Base-by-base conservation (phyloP, 345 rosid genomes). In the Acer yangbiense region DNA sequence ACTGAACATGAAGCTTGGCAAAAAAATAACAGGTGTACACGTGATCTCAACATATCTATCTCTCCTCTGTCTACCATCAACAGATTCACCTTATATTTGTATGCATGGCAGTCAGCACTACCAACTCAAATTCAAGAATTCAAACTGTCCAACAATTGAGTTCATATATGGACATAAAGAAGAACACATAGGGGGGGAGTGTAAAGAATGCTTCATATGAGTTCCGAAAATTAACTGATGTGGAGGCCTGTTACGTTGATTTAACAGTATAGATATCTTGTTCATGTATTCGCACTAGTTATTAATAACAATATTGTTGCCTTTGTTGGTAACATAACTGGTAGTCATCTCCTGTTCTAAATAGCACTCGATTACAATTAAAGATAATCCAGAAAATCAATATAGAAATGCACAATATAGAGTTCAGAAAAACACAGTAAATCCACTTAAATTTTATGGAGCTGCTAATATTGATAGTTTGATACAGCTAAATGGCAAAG, bases 91-190 rank as follows among this genome's bases (percentile, higher is more conserved):
- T 69, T 9, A 9, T 69, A 21, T 70, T 70, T 52, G 74, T 52
- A 29, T 27, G 7, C 14, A 52, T 27, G 13, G n/a, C 21, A 7
- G 23, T 66, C 1, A 27, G 29, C 29, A 27, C 29, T 27, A 32
- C 20, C n/a, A 66, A 66, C 21, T 16, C 8, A 35, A 66, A 32
- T 66, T 66, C 48, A 66, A 66, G 69, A 66, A 66, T 35, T n/a
- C 10, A 12, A 11, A 16, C 17, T 64, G 41, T 64, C 11, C 18
- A 6, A 12, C 23, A 35, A 16, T 12, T 12, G 55, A 50, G 39
- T 66, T 66, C 48, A 66, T 17, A 16, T 69, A 46, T 14, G 8
- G 9, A 12, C 27, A 18, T 70, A 7, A 0, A 70, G 43, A 23
- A 25, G 61, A 27, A 48, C 16, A 70, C 6, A 27, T 9, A 14